These are phyloP conservation scores for Emiliania huxleyi DNA, from an alignment of 78 protist species.

Conservation along the genomic window DNA sequence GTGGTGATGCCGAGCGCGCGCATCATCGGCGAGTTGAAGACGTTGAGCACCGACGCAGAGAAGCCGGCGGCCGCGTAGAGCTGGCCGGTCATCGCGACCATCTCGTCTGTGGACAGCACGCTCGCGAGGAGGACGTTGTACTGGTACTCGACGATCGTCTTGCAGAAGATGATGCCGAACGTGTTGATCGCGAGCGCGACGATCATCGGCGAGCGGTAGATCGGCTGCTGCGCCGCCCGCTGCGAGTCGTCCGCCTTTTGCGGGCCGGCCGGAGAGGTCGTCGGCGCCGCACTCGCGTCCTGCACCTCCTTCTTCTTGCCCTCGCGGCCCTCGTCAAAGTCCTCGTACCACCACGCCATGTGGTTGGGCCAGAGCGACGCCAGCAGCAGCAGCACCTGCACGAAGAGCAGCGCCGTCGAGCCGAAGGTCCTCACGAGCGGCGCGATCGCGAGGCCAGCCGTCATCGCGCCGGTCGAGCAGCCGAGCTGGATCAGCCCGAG, in stretches of 20 bases:
- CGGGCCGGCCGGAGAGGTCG: background rate
- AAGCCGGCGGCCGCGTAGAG: background rate
- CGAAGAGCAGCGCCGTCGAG: background rate
- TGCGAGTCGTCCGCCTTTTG: background rate
- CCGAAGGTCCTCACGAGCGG: background rate
- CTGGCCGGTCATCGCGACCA: background rate
- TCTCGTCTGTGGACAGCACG: background rate
- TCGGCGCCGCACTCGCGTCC: background rate
- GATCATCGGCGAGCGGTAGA: background rate
- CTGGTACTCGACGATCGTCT: background rate
- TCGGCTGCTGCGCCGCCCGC: background rate
- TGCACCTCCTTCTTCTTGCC: background rate
- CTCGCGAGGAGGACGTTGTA: background rate
- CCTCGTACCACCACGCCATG: background rate
- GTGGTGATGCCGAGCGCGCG: background rate
- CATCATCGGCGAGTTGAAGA: background rate
- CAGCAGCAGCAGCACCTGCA: background rate
- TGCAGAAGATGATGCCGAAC: conserved; percentile 13
- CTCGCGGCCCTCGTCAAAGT: background rate
- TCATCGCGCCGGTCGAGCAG: background rate
- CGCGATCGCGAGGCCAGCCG: background rate
- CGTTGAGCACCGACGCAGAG: background rate
- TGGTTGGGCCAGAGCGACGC: background rate
- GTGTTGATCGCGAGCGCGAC: background rate
- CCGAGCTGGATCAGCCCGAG: conserved; percentile 11